Conservation (phyloP, 352 stramenopile species). For the Globisporangium spinosum region DNA sequence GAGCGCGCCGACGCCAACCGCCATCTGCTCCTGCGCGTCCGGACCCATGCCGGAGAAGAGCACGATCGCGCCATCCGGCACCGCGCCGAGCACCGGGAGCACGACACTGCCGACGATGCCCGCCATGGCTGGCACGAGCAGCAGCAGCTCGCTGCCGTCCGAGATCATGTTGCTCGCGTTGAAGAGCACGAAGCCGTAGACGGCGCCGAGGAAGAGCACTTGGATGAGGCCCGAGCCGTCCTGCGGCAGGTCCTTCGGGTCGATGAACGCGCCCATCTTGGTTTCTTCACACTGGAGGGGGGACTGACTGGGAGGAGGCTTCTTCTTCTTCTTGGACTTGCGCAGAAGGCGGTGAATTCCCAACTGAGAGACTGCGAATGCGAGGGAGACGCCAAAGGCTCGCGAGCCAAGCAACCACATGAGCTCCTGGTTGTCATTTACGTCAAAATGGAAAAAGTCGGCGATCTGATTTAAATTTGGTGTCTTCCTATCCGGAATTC, state of each 20-base stretch:
- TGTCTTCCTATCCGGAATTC: not conserved
- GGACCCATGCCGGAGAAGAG: slow-evolving; percentile 94
- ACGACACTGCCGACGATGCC: slow-evolving; percentile 96
- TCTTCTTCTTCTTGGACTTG: slow-evolving; percentile 1
- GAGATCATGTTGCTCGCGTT: slow-evolving; percentile 97
- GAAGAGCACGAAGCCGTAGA: slow-evolving; percentile 97
- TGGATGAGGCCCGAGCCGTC: slow-evolving; percentile 78
- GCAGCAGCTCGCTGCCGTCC: slow-evolving; percentile 96
- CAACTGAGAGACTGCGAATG: slow-evolving; percentile 12
- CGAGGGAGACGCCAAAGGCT: not conserved
- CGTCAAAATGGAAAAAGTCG: not conserved
- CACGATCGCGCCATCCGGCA: slow-evolving; percentile 97
- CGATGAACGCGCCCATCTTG: slow-evolving; percentile 68
- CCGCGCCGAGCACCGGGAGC: slow-evolving; percentile 94
- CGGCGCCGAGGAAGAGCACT: slow-evolving; percentile 93
- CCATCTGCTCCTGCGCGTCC: slow-evolving; percentile 93
- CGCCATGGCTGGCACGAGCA: slow-evolving; percentile 93
- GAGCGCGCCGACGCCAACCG: slow-evolving; percentile 96
- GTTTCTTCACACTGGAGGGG: slow-evolving; percentile 2
- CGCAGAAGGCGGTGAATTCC: slow-evolving; percentile 13
- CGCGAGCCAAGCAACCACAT: not conserved
- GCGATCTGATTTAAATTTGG: slow-evolving; percentile 6
- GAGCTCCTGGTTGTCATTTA: not conserved
- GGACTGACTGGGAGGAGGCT: not conserved
- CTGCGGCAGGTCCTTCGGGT: slow-evolving; percentile 80